Base-by-base conservation (phyloP, 768 basidiomycete genomes). In the Polyporus arcularius region DNA sequence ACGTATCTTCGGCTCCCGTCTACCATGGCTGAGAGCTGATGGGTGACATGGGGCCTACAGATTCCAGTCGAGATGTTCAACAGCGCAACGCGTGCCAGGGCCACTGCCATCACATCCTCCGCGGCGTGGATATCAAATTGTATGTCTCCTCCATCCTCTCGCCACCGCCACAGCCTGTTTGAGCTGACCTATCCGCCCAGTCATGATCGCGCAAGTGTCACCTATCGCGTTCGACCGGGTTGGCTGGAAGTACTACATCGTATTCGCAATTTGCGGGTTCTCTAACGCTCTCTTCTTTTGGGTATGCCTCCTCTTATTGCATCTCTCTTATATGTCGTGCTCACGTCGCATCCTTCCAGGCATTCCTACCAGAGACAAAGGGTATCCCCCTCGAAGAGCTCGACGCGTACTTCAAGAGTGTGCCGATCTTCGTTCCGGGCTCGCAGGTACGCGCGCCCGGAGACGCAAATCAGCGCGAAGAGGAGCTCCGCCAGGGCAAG, bases 1-100 rank as follows among this genome's bases (percentile, higher is more conserved):
- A 42, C n/a, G 67, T 54, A 15, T 40, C 7, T 10, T 18, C 30
- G 38, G 18, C 16, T 15, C 38, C 28, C 45, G 40, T 26, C 0
- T 15, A 1, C 16, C 2, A 18, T 8, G 43, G 16, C 16, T 21
- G 43, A 26, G 43, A 16, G 14, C 43, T 45, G 43, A n/a, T n/a
- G n/a, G n/a, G n/a, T n/a, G n/a, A 45, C 18, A 2, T 43, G 6
- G 42, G 8, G 4, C 32, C 3, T 15, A 7, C 30, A 68, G 67
- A 68, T 68, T 26, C 68, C 68, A 10, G 68, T 69, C 5, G 68
- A 69, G 54, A 69, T 67, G 66, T 69, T 69, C 65, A 69, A 69
- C 57, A 67, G 59, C 56, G 60, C 68, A 7, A 69, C 67, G 15
- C 65, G 68, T 0, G 68, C 68, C 6, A 67, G 67, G 48, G 68